Percentiles rank a stretch among this genome's conserved stretches.
Conservation (phyloP, 305 asterid species). For the Solanum chacoense region DNA sequence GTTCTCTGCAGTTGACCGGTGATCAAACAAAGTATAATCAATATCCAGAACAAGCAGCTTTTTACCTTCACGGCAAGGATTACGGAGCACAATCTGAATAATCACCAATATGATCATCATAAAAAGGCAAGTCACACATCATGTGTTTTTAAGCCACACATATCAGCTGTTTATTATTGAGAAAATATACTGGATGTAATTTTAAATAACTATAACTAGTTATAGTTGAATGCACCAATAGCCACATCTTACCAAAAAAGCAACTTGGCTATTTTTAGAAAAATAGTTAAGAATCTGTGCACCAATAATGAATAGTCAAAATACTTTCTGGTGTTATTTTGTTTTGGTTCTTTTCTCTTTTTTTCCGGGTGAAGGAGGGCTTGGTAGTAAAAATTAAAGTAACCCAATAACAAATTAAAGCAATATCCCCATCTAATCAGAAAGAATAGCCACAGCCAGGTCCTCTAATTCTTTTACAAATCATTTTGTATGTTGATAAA, state of each 20-base stretch:
- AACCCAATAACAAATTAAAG: neutral
- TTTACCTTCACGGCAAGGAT: slow-evolving; percentile 90
- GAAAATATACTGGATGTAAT: neutral
- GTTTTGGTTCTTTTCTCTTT: neutral
- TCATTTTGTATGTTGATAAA: neutral
- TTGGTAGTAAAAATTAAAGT: neutral
- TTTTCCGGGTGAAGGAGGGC: neutral
- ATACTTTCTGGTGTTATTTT: neutral
- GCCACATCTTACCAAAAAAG: neutral
- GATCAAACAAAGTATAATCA: slow-evolving; percentile 90
- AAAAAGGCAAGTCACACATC: neutral
- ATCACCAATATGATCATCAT: neutral
- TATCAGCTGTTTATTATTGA: neutral
- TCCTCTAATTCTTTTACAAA: neutral
- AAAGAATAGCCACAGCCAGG: neutral
- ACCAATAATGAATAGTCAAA: neutral
- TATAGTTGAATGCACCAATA: neutral
- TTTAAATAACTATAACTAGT: neutral
- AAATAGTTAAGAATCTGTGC: neutral
- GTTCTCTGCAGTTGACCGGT: slow-evolving; percentile 91
- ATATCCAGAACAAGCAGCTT: slow-evolving; percentile 89
- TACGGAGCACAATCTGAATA: slow-evolving; percentile 59
- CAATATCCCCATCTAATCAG: neutral
- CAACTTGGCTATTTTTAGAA: neutral
- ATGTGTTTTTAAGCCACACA: neutral